phyloP scores from a whole-genome alignment of 768 basidiomycete genomes.

The Boletus rubroflammeus region DNA sequence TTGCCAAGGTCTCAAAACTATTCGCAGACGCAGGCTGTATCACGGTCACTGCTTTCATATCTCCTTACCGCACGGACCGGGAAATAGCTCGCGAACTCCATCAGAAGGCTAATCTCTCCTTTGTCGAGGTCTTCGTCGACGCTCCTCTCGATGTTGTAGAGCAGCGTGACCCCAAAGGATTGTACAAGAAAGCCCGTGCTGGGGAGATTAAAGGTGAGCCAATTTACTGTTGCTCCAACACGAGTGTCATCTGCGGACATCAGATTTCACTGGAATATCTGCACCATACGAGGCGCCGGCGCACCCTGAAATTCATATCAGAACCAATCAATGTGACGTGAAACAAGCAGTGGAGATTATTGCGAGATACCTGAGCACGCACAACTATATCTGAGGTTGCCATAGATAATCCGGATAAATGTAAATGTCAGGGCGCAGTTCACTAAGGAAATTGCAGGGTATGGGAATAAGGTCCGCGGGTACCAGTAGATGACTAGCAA shows the following conservation, averaged over 20 bases:
- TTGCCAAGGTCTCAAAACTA: constrained; percentile 79
- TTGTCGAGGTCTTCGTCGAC: constrained; percentile 94
- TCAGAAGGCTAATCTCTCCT: constrained; percentile 64
- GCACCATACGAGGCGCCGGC: constrained; percentile 93
- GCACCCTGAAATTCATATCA: constrained; percentile 87
- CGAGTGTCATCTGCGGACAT: constrained; percentile 4
- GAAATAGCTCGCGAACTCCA: constrained; percentile 80
- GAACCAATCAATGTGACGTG: constrained; percentile 78
- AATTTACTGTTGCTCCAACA: not conserved
- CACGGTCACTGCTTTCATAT: constrained; percentile 95
- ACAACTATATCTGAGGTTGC: constrained; percentile 50
- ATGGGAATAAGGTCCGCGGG: constrained; percentile 6
- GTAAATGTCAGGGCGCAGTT: constrained; percentile 9
- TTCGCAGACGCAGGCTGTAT: constrained; percentile 88
- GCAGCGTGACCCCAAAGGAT: constrained; percentile 91
- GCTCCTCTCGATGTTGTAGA: constrained; percentile 88
- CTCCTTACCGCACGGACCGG: constrained; percentile 91
- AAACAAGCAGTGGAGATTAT: constrained; percentile 75
- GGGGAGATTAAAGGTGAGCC: constrained; percentile 90
- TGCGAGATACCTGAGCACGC: constrained; percentile 67
- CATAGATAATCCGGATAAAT: constrained; percentile 19
- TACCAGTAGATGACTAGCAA: constrained; percentile 20
- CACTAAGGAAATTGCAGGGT: constrained; percentile 14
- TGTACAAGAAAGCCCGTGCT: constrained; percentile 94
- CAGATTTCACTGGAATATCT: constrained; percentile 97